These are phyloP conservation scores for Penicillium egyptiacum DNA, from an alignment of 495 filamentous ascomycete species.

Conservation along the genomic window DNA sequence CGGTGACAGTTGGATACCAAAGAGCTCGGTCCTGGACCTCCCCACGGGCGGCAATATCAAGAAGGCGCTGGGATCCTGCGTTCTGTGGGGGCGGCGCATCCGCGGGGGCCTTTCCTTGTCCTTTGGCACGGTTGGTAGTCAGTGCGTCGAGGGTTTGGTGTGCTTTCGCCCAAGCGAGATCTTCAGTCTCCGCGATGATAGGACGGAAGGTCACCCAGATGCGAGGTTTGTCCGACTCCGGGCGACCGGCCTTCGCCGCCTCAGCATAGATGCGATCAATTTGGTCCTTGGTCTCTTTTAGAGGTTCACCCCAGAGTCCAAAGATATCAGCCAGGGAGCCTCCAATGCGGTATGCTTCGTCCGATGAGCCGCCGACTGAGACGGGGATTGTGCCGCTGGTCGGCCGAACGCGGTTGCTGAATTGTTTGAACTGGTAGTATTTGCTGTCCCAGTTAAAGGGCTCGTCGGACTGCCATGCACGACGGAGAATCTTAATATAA, in stretches of 20 bases:
- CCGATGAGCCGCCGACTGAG: constrained; percentile 53
- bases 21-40: constrained; percentile 56
- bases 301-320: constrained; percentile 56
- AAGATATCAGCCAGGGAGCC: constrained; percentile 55
- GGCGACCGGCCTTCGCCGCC: constrained; percentile 43
- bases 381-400: constrained; percentile 50
- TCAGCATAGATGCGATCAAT: constrained; percentile 55
- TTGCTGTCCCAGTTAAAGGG: constrained; percentile 55
- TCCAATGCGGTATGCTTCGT: constrained; percentile 54
- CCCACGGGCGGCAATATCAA: constrained; percentile 52
- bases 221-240: constrained; percentile 40
- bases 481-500: constrained; percentile 53
- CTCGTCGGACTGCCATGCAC: constrained; percentile 51
- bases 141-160: constrained; percentile 47
- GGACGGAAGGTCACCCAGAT: constrained; percentile 60
- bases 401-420: constrained; percentile 50
- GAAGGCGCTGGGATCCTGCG: constrained; percentile 52
- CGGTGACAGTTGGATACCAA: constrained; percentile 57
- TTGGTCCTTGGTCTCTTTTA: constrained; percentile 56
- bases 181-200: constrained; percentile 54
- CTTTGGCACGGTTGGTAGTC: constrained; percentile 32
- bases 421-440: constrained; percentile 53
- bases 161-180: constrained; percentile 55
- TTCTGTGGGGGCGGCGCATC: constrained; percentile 47
- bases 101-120: constrained; percentile 29